Base-by-base conservation (phyloP, 2,329 filamentous ascomycete genomes). In the Trichoderma aggressivum region DNA sequence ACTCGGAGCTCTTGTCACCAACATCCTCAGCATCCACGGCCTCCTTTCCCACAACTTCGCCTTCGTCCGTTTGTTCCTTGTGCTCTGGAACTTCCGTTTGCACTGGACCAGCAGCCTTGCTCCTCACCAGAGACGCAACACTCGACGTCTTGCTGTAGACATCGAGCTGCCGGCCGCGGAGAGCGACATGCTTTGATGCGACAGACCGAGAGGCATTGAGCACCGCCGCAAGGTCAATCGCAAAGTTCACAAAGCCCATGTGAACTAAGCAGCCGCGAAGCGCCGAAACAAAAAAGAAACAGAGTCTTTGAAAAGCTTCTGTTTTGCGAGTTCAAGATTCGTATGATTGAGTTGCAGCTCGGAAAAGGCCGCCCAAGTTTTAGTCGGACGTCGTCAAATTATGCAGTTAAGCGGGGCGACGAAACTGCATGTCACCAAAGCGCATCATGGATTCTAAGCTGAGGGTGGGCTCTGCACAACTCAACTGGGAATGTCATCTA, bases 181-280 rank as follows among this genome's bases (percentile, higher is more conserved):
- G 82, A 71, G 87, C 87, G 62, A 88, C 78, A 80, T 91, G 89
- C 79, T 87, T 90, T 62, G 85, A 81, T 62, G 90, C 91, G 72
- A 94, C 86, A 39, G 87, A 87, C 72, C 90, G 88, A 64, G 91
- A 91, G 78, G 89, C 92, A 83, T 87, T 89, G 80, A 91, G 85
- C 74, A 94, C 85, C 72, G 90, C 88, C 75, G 90, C 89, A 76
- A 92, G 84, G 82, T 94, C 92, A 78, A 94, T 84, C 73, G 85
- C 82, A 78, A 86, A 88, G 82, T 88, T 90, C 82, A 87, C 88
- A 86, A 89, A 83, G 80, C 87, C 83, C 88, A 90, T 90, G 75
- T 72, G 75, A 73, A 75, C 74, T 77, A 72, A 61, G 58, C 71
- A 73, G 74, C 75, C 77, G 76, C 73, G 34, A 47, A 66, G 71